A percentile compares a stretch with the other conserved stretches of the same genome.
phyloP scores from a whole-genome alignment of 208 protist genomes.

The Crithidia brevicula region DNA sequence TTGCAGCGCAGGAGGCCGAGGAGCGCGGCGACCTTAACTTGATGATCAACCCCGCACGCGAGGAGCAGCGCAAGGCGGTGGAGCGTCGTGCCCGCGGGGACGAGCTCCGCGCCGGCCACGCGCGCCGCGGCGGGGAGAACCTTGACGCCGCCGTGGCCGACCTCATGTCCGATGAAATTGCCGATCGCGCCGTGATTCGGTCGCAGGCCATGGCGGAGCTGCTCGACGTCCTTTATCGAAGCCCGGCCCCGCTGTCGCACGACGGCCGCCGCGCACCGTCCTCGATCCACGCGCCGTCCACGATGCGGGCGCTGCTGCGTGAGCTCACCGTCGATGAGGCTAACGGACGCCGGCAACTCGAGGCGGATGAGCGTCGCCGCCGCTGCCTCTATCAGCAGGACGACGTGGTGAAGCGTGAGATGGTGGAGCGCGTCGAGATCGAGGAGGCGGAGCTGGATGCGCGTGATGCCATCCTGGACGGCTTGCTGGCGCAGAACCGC shows the following conservation, averaged over 20 bases:
- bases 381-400: slow-evolving; percentile 61
- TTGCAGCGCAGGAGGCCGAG: slow-evolving; percentile 47
- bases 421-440: slow-evolving; percentile 43
- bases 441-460: slow-evolving; percentile 56
- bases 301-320: slow-evolving; percentile 37
- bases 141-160: slow-evolving; percentile 40
- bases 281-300: slow-evolving; percentile 24
- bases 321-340: slow-evolving; percentile 55
- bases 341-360: slow-evolving; percentile 42
- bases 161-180: slow-evolving; percentile 52
- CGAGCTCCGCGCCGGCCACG: slow-evolving; percentile 14
- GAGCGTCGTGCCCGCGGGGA: slow-evolving; percentile 34
- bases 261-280: slow-evolving; percentile 22
- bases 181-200: slow-evolving; percentile 51
- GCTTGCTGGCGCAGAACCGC: slow-evolving; percentile 56
- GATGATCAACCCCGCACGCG: slow-evolving; percentile 47
- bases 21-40: slow-evolving; percentile 45
- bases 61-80: slow-evolving; percentile 27
- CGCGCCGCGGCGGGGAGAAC: neutral
- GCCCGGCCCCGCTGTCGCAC: slow-evolving; percentile 1
- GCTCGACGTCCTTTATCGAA: slow-evolving; percentile 51
- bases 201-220: slow-evolving; percentile 65
- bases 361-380: slow-evolving; percentile 57
- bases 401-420: slow-evolving; percentile 47
- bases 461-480: slow-evolving; percentile 57